Base-by-base conservation (phyloP, 805 yeast species). In the Saccharomycopsis synnaedendra region DNA sequence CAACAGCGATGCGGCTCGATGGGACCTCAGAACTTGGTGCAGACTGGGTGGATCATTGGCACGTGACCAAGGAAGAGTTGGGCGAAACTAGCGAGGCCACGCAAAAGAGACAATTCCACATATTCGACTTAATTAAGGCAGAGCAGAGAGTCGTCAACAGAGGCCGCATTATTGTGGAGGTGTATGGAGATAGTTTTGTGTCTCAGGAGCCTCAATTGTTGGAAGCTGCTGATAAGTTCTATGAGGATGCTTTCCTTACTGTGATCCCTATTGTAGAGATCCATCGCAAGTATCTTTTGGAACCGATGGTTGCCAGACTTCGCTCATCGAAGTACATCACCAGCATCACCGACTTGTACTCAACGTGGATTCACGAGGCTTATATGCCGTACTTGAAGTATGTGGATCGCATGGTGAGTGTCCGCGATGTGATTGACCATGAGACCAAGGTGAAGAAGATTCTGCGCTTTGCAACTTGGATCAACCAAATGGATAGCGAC, bases 21-120 rank as follows among this genome's bases (percentile, higher is more conserved):
- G 43, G 76, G 58, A 54, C 68, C 56, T 50, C 62, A 4, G 63
- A 60, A 45, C 59, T 65, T 1, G 61, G 70, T 4, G 69, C 69
- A 1, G 78, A 78, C 50, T 81, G 87, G 87, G 75, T 78, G 0
- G 69, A 75, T 6, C 81, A 78, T 56, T 81, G 86, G 87, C 70
- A 75, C 43, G 54, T 81, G 9, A 68, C 80, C 0, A 69, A 71
- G 3, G 77, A 74, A 29, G 82, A 78, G 43, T 58, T 80, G 31
- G 60, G 68, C 27, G 71, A 67, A n/a, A 64, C 76, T 5, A 78
- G 72, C 45, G 71, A 71, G 7, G 60, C 63, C 7, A 75, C 77
- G 47, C 68, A 78, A n/a, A 77, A 76, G 56, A 70, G 78, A 36
- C 95, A 86, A 59, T 80, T 85, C 48, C 78, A 80, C 49, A 72